Conservation (phyloP, 495 filamentous ascomycete species). For the Parathielavia hyrcaniae region DNA sequence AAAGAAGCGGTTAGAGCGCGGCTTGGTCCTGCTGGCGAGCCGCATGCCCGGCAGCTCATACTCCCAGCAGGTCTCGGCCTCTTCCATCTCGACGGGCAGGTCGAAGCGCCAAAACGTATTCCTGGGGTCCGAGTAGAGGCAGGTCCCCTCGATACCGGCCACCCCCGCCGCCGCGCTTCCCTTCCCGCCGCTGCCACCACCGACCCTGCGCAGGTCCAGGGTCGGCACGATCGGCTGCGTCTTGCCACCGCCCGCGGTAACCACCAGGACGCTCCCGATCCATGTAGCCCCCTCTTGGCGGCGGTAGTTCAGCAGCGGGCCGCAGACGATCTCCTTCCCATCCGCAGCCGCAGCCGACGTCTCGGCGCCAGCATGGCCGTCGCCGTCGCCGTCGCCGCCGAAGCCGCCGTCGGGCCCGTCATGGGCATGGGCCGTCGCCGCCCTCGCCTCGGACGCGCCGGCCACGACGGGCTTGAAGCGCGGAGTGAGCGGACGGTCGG, state of each 20-base stretch:
- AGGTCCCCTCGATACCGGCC: constrained; percentile 40
- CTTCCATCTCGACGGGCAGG: constrained; percentile 52
- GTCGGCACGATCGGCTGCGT: constrained; percentile 31
- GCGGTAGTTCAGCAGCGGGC: constrained; percentile 78
- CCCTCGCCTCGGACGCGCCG: constrained; percentile 32
- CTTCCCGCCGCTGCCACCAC: constrained; percentile 10
- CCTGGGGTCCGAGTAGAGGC: constrained; percentile 70
- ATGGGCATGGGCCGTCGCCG: neutral
- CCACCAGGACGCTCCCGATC: constrained; percentile 78
- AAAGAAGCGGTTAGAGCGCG: constrained; percentile 54
- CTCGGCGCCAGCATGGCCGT: neutral
- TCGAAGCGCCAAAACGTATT: constrained; percentile 81
- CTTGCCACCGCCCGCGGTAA: constrained; percentile 59
- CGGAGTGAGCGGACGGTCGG: constrained; percentile 21
- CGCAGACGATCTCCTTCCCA: constrained; percentile 62
- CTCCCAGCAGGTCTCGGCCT: constrained; percentile 52
- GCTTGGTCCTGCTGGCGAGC: constrained; percentile 41
- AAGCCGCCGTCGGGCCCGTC: neutral
- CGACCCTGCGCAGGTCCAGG: constrained; percentile 31
- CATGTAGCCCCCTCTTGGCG: constrained; percentile 67
- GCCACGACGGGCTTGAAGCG: constrained; percentile 41
- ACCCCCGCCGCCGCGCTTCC: constrained; percentile 1
- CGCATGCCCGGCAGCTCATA: constrained; percentile 50
- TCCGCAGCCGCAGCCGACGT: constrained; percentile 24
- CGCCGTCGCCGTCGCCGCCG: constrained; percentile 2